Percentiles rank a stretch among this genome's conserved stretches.
phyloP scores from a whole-genome alignment of 2,329 filamentous ascomycete genomes.

The Cordyceps cateniannulata region DNA sequence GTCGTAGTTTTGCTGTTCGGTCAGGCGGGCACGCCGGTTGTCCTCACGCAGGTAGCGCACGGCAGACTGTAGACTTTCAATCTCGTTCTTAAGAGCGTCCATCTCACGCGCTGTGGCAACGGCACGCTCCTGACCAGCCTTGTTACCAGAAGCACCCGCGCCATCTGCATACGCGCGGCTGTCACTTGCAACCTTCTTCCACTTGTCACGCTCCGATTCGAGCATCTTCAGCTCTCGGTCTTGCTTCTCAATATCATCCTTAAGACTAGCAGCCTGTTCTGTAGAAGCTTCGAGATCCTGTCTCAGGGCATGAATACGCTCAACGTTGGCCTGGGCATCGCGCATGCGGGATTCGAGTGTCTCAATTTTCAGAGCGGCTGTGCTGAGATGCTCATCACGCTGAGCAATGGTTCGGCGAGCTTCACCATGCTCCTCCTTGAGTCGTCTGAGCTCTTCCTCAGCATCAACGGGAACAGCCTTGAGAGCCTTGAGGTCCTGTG shows the following conservation, averaged over 20 bases:
- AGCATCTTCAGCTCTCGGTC: constrained; percentile 59
- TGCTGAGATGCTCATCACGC: constrained; percentile 77
- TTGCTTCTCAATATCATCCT: constrained; percentile 60
- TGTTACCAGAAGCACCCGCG: constrained; percentile 43
- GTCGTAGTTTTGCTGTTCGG: constrained; percentile 48
- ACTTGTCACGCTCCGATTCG: constrained; percentile 61
- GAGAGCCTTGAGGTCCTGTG: constrained; percentile 73
- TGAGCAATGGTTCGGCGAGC: constrained; percentile 64
- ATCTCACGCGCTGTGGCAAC: constrained; percentile 67
- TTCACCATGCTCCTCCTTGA: constrained; percentile 76
- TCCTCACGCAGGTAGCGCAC: constrained; percentile 64
- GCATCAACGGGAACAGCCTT: constrained; percentile 76
- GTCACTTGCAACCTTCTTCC: constrained; percentile 64
- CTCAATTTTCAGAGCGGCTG: constrained; percentile 86
- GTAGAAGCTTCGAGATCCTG: constrained; percentile 47
- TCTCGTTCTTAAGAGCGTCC: constrained; percentile 63
- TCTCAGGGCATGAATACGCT: constrained; percentile 61
- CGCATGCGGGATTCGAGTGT: constrained; percentile 83
- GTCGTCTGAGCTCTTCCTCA: constrained; percentile 73
- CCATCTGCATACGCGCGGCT: constrained; percentile 48
- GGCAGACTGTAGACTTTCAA: constrained; percentile 56
- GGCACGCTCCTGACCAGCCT: constrained; percentile 58
- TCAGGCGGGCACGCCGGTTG: constrained; percentile 54
- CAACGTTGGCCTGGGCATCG: constrained; percentile 72
- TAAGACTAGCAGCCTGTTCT: constrained; percentile 44